phyloP scores from a whole-genome alignment of 495 filamentous ascomycete genomes.

The Cercophora samala region DNA sequence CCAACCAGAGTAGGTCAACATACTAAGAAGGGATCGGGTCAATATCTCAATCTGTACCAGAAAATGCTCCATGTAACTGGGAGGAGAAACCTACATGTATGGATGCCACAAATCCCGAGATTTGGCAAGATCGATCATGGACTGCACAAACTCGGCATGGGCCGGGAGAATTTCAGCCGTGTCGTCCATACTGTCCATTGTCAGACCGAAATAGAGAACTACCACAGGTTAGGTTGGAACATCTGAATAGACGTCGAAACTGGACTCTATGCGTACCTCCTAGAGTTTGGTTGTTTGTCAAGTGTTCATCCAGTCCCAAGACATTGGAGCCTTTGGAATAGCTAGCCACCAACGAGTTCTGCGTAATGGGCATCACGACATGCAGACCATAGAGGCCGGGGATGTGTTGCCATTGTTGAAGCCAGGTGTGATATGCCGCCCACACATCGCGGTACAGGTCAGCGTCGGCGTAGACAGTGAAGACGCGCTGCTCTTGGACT shows the following conservation, averaged over 20 bases:
- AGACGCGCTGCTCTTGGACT: neutral
- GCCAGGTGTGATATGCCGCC: neutral
- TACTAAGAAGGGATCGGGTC: neutral
- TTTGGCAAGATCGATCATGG: conserved; percentile 4
- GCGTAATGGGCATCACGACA: neutral
- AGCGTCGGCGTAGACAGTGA: neutral
- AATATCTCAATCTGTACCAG: too few species aligned
- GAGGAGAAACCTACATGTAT: neutral
- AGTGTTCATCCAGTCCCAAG: neutral
- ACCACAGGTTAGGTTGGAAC: neutral
- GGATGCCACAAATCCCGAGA: neutral
- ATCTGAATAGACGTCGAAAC: neutral
- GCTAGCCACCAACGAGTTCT: neutral
- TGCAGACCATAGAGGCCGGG: neutral
- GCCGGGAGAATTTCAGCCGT: neutral
- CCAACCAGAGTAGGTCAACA: neutral
- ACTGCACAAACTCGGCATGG: neutral
- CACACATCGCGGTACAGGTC: neutral
- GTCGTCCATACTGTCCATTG: neutral
- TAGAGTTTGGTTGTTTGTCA: neutral
- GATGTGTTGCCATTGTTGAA: neutral
- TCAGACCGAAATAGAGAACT: neutral
- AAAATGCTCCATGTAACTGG: too few species aligned
- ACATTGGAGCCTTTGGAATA: neutral
- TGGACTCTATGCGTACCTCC: neutral